Conservation (phyloP, 495 filamentous ascomycete species). For the Daldinia bambusicola region DNA sequence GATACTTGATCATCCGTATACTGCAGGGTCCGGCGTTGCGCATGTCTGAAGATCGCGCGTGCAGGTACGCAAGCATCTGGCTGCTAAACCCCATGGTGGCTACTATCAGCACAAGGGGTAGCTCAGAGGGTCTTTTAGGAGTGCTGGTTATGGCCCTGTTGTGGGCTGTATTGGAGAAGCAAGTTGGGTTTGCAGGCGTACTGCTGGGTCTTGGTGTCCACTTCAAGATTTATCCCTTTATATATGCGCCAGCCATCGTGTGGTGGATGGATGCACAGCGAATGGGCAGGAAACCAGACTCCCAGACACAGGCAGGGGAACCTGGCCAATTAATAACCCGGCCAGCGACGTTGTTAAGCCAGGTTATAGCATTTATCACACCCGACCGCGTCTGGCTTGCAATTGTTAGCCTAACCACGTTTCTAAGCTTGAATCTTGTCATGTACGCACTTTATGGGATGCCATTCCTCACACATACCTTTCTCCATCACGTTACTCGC, state of each 20-base stretch:
- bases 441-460: slow-evolving; percentile 81
- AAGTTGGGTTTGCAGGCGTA: slow-evolving; percentile 72
- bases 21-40: slow-evolving; percentile 52
- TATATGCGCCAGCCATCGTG: slow-evolving; percentile 86
- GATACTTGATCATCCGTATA: slow-evolving; percentile 81
- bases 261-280: slow-evolving; percentile 81
- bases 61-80: slow-evolving; percentile 86
- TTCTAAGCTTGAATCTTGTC: slow-evolving; percentile 71
- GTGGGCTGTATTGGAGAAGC: slow-evolving; percentile 75
- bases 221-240: slow-evolving; percentile 98
- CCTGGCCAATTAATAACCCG: not conserved
- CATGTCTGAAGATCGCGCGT: slow-evolving; percentile 58
- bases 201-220: slow-evolving; percentile 88
- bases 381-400: slow-evolving; percentile 68
- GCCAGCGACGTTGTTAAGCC: not conserved
- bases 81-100: slow-evolving; percentile 98
- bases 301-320: slow-evolving; percentile 4
- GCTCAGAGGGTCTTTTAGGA: slow-evolving; percentile 88
- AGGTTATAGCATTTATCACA: slow-evolving; percentile 67
- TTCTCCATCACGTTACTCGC: slow-evolving; percentile 88
- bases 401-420: slow-evolving; percentile 73
- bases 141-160: slow-evolving; percentile 83
- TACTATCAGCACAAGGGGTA: slow-evolving; percentile 91
- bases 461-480: slow-evolving; percentile 88
- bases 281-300: slow-evolving; percentile 27